phyloP scores from a whole-genome alignment of 306 rosid genomes.

The Mimosa pudica region DNA sequence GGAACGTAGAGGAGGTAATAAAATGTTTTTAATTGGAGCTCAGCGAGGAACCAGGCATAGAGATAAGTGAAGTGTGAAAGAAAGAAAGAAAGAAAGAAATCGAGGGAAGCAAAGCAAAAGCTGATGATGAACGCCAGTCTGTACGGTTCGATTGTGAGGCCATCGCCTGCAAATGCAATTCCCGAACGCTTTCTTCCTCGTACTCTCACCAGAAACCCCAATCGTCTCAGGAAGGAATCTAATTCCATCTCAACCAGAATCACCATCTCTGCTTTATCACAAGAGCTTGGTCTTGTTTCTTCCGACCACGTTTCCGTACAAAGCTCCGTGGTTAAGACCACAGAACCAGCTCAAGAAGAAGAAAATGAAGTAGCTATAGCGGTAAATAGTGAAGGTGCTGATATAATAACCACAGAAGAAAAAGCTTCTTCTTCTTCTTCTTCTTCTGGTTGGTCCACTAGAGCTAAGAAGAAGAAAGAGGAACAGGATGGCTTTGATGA shows the following conservation, averaged over 20 bases:
- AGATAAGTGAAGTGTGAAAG: not conserved
- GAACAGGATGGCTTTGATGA: conserved; percentile 45
- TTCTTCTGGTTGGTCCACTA: conserved; percentile 29
- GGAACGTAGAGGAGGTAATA: too few species aligned
- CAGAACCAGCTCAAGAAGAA: conserved; percentile 3
- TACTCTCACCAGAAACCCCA: conserved; percentile 33
- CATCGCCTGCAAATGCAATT: conserved; percentile 33
- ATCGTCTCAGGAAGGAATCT: conserved; percentile 22
- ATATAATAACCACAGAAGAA: conserved; percentile 24
- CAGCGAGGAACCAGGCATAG: not conserved
- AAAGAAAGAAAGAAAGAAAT: too few species aligned
- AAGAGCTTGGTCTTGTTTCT: conserved; percentile 30
- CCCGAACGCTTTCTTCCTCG: conserved; percentile 33
- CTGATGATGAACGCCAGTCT: conserved; percentile 50
- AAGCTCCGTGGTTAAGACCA: conserved; percentile 12
- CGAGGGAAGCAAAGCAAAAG: not conserved
- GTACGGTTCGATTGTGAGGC: conserved; percentile 38
- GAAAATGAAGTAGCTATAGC: conserved; percentile 25
- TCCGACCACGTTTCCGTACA: conserved; percentile 31
- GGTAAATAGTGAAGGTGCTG: conserved; percentile 33
- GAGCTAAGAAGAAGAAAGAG: conserved; percentile 54
- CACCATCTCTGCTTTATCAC: conserved; percentile 36
- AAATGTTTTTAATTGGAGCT: too few species aligned
- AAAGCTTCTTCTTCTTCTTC: conserved; percentile 11
- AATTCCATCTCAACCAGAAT: conserved; percentile 1